phyloP scores from a whole-genome alignment of 192 early-diverging fungal genomes.

The Phlyctochytrium bullatum region DNA sequence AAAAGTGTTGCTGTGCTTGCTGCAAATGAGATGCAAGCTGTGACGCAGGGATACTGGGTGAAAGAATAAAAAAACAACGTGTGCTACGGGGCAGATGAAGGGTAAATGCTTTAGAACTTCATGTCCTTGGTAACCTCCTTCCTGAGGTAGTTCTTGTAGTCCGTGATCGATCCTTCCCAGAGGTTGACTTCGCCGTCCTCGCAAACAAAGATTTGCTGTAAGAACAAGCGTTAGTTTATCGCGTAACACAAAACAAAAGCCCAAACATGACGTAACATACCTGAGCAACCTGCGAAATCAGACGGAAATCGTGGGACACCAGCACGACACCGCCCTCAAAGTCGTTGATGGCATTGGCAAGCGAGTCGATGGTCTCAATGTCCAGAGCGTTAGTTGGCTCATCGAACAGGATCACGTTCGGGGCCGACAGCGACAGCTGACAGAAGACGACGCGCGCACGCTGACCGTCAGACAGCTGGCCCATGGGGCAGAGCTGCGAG shows the following conservation, averaged over 20 bases:
- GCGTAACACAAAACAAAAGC: neutral
- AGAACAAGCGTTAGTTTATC: neutral
- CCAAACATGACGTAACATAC: slow-evolving; percentile 20
- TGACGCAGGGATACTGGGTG: neutral
- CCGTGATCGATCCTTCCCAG: slow-evolving; percentile 78
- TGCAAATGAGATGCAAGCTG: neutral
- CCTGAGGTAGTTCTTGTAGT: slow-evolving; percentile 88
- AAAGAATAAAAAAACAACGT: neutral
- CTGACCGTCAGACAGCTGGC: slow-evolving; percentile 90
- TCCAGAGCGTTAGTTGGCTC: slow-evolving; percentile 98
- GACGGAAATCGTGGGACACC: slow-evolving; percentile 98
- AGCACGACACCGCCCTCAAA: slow-evolving; percentile 96
- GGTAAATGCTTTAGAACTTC: slow-evolving; percentile 3
- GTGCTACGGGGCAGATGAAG: too few relatives aligned
- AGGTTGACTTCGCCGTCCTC: slow-evolving; percentile 73
- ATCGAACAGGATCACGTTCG: slow-evolving; percentile 95
- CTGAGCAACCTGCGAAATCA: slow-evolving; percentile 93
- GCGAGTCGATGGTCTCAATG: slow-evolving; percentile 84
- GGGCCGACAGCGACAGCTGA: slow-evolving; percentile 79
- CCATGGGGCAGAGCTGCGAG: slow-evolving; percentile 89
- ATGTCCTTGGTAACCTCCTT: slow-evolving; percentile 64
- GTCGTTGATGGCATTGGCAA: slow-evolving; percentile 93
- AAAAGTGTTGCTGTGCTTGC: neutral
- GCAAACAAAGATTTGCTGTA: slow-evolving; percentile 84
- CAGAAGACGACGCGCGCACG: slow-evolving; percentile 96